Evolutionary conservation across 2,329 filamentous ascomycete genomes (phyloP), one percentile per base, ranked within the genome.

Genomic region (Alternaria sp.): DNA sequence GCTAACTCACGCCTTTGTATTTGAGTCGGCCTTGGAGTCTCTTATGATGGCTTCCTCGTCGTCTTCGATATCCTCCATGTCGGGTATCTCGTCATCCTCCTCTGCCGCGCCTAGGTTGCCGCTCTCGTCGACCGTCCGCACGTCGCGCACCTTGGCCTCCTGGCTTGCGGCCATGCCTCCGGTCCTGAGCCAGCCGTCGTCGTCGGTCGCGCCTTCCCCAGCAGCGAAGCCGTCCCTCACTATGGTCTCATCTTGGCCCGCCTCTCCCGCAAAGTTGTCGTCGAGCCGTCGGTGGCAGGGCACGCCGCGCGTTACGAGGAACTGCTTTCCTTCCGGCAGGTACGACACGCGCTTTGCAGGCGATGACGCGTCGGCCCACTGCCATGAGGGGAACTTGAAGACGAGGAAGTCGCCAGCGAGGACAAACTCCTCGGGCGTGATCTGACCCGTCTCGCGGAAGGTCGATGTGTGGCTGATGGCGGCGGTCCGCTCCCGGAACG

Each of bases 381-480:
- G 91, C 96, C 96, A 99, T 62, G 95, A 97, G 9, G 95, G 96
- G 83, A 99, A 99, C 85, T 97, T 98, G 89, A 96, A 97, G 76
- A 97, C 94, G 40, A 99, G 89, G 80, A 98, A 99, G 84, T 99
- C 96, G 73, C 96, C 96, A 4, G 96, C 96, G 5, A 92, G 91
- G 54, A 97, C 86, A 81, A 99, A 99, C 85, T 99, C 96, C 77
- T 97, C 95, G 17, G 95, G 95, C 0, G 95, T 98, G 82, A 99
- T 96, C 83, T 98, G 92, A 69, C 96, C 96, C 5, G 94, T 97
- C 74, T 89, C 87, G 73, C 95, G 92, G 83, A 99, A 99, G 68
- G 93, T 98, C 4, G 95, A 98, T 56, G 89, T 96, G 80, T 97
- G 90, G 63, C 89, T 90, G 74, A 97, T 90, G 44, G 94, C 94